Percentiles rank a stretch among this genome's conserved stretches.
phyloP scores from a whole-genome alignment of 257 asterid species.

The Oldenlandia corymbosa region DNA sequence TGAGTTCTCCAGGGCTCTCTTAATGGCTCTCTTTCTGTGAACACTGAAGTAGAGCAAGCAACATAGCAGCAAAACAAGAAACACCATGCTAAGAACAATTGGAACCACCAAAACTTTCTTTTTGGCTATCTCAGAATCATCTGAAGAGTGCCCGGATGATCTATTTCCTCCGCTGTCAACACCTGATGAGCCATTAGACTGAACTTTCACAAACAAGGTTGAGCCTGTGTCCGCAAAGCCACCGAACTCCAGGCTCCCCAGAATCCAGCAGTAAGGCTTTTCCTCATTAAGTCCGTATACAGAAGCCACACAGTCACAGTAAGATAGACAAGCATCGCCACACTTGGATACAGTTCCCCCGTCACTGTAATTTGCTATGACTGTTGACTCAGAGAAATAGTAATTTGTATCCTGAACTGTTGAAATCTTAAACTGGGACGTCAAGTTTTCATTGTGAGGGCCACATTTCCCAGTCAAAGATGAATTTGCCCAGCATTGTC shows the following conservation, averaged over 20 bases:
- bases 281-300: conserved; percentile 82
- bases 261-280: conserved; percentile 75
- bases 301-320: conserved; percentile 75
- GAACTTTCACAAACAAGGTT: conserved; percentile 75
- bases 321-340: conserved; percentile 72
- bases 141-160: conserved; percentile 16
- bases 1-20: conserved; percentile 55
- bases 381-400: conserved; percentile 57
- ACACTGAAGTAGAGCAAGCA: conserved; percentile 46
- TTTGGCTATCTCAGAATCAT: conserved; percentile 21
- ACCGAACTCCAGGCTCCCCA: conserved; percentile 64
- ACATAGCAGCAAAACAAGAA: conserved; percentile 51
- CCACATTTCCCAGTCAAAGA: conserved; percentile 50
- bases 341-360: conserved; percentile 49
- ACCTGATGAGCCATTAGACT: conserved; percentile 32
- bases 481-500: conserved; percentile 38
- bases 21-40: conserved; percentile 45
- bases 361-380: conserved; percentile 75
- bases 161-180: conserved; percentile 13
- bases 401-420: conserved; percentile 54
- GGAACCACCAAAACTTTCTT: conserved; percentile 68
- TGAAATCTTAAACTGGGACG: conserved; percentile 41
- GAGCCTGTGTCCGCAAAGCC: conserved; percentile 78
- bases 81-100: conserved; percentile 60
- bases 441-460: conserved; percentile 32